Evolutionary conservation across 2,329 filamentous ascomycete species (phyloP), one percentile per base, ranked within the genome.

Genomic region (Didymellaceae sp.): DNA sequence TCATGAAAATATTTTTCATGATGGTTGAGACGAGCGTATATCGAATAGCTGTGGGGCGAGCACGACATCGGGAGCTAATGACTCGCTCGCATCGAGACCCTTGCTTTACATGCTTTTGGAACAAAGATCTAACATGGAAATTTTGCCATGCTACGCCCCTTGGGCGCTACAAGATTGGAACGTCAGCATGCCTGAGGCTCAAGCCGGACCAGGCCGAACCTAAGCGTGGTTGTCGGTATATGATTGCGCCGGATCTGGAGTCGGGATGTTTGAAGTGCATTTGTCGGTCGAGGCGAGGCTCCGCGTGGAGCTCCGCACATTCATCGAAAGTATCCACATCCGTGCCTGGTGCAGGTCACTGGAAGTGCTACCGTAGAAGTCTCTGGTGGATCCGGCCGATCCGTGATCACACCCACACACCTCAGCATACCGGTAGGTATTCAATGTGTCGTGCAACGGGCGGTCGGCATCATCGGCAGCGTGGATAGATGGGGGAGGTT

Each of bases 41-140:
- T 39, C 37, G 46, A 50, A 58, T 37, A 52, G 38, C 39, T 46
- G 55, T 57, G 59, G 59, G 57, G 48, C 59, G 44, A 62, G 59
- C 59, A 62, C 59, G 59, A 62, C 57, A 62, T 62, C 37, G 41
- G 43, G 45, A 48, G 38, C 49, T 46, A 52, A 52, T 34, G 43
- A 52, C 49, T 46, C 42, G 37, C 13, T 39, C 20, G 33, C 42
- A 28, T 30, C 37, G 25, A 42, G 38, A 43, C 42, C 42, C 42
- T 45, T 17, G 24, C 22, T 21, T 30, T 8, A 35, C 49, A 24
- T 7, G 14, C 32, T 42, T 16, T 24, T 38, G 49, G 43, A 30
- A 39, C 37, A 17, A 31, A 41, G 35, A 18, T 30, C 40, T 40
- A 35, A 30, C 48, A 22, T 45, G 10, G 18, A 37, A 26, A 16